Percentiles rank a stretch among this genome's conserved stretches.
Conservation (phyloP, 2,329 filamentous ascomycete species). For the Curvularia spicifera region DNA sequence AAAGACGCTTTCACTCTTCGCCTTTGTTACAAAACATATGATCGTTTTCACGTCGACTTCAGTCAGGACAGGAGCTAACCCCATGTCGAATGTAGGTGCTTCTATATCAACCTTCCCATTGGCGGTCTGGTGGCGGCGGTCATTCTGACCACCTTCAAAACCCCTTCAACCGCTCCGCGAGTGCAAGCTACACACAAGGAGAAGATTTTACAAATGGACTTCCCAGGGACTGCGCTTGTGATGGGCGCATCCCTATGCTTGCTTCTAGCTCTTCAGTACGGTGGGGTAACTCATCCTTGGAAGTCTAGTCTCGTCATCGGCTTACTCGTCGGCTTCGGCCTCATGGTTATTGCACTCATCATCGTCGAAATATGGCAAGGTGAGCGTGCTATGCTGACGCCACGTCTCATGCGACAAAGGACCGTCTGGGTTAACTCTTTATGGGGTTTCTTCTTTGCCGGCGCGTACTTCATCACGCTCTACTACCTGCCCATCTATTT, state of each 20-base stretch:
- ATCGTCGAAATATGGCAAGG: background rate
- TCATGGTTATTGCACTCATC: background rate
- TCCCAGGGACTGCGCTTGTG: constrained; percentile 50
- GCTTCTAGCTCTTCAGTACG: constrained; percentile 57
- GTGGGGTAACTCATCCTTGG: constrained; percentile 40
- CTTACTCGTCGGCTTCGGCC: background rate
- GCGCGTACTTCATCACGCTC: constrained; percentile 43
- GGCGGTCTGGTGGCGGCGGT: constrained; percentile 49
- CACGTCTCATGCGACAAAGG: background rate
- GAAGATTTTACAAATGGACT: constrained; percentile 55
- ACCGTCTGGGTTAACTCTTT: background rate
- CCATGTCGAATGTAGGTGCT: constrained; percentile 17
- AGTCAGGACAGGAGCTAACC: background rate
- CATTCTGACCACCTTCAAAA: constrained; percentile 47
- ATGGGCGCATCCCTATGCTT: constrained; percentile 50
- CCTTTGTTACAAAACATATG: too few relatives aligned
- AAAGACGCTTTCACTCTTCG: too few relatives aligned
- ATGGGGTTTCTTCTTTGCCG: background rate
- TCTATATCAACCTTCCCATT: constrained; percentile 57
- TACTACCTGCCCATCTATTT: constrained; percentile 60
- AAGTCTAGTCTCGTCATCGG: background rate
- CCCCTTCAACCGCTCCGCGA: constrained; percentile 27
- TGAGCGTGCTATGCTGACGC: background rate
- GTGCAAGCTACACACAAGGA: constrained; percentile 37
- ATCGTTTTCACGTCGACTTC: background rate